These are phyloP conservation scores for Agarophyton chilense DNA, from an alignment of 23 red algal species.

Conservation along the genomic window DNA sequence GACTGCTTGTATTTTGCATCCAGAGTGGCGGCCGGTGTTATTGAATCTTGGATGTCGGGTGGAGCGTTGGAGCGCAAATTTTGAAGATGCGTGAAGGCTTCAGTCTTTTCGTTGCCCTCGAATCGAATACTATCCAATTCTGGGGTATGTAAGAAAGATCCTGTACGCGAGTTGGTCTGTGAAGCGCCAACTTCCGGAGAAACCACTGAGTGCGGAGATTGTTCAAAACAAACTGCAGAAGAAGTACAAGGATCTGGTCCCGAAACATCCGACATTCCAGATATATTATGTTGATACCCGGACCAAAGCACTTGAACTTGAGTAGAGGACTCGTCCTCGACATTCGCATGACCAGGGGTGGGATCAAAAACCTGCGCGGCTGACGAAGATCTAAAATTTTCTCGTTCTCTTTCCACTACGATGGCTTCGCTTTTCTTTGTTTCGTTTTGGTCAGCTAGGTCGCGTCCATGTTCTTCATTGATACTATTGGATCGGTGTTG, in stretches of 20 bases:
- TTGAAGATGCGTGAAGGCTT: neutral
- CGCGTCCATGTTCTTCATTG: neutral
- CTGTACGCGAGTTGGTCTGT: neutral
- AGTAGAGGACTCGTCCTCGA: neutral
- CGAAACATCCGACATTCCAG: neutral
- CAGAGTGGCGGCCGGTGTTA: neutral
- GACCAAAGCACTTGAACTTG: conserved; percentile 5
- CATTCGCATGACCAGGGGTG: neutral
- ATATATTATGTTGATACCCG: neutral
- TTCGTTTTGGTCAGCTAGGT: too few species aligned
- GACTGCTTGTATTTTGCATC: too few species aligned
- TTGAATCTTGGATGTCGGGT: neutral
- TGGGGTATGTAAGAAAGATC: neutral
- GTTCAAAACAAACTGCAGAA: neutral
- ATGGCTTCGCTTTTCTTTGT: neutral
- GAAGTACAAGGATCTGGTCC: neutral
- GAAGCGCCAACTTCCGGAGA: neutral
- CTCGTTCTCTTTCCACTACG: neutral
- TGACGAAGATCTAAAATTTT: neutral
- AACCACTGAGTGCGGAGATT: neutral
- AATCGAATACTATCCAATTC: conserved; percentile 5
- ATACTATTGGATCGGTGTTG: neutral
- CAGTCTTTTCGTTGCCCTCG: neutral
- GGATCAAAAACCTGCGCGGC: neutral
- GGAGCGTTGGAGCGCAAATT: neutral